Evolutionary conservation across 2,329 filamentous ascomycete genomes (phyloP).

Genomic region (Fusarium sublunatum): DNA sequence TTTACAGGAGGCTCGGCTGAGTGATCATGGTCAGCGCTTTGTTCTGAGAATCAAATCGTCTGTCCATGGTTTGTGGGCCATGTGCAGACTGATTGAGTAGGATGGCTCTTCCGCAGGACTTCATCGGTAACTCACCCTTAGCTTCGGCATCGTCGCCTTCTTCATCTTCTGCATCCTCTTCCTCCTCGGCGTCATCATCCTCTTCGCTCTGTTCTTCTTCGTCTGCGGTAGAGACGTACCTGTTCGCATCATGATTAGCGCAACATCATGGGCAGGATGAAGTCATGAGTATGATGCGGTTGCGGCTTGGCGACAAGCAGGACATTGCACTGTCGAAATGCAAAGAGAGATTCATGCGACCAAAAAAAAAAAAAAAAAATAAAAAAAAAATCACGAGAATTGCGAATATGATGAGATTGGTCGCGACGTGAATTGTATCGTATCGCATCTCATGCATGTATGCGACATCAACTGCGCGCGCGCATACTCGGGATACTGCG

Average conservation of each 20-base stretch:
- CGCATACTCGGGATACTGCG: conserved; percentile 32
- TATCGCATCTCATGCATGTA: conserved; percentile 21
- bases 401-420: conserved; percentile 6
- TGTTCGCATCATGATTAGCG: conserved; percentile 38
- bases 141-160: conserved; percentile 50
- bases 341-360: neutral
- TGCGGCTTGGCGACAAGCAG: neutral
- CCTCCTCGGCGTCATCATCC: conserved; percentile 53
- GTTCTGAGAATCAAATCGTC: neutral
- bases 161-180: conserved; percentile 48
- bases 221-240: conserved; percentile 54
- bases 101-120: neutral
- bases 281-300: neutral
- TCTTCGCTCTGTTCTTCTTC: conserved; percentile 58
- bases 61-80: neutral
- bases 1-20: conserved; percentile 55
- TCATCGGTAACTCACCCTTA: conserved; percentile 51
- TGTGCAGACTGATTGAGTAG: neutral
- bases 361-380: neutral
- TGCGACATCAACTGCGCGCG: conserved; percentile 39
- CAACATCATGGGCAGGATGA: conserved; percentile 8
- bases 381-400: neutral
- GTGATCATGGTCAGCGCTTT: conserved; percentile 4
- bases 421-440: conserved; percentile 9
- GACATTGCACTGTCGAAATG: neutral